Percentiles rank a stretch among this genome's conserved stretches.
Evolutionary conservation across 345 rosid genomes (phyloP).

Genomic region (Eucalyptus cladocalyx): DNA sequence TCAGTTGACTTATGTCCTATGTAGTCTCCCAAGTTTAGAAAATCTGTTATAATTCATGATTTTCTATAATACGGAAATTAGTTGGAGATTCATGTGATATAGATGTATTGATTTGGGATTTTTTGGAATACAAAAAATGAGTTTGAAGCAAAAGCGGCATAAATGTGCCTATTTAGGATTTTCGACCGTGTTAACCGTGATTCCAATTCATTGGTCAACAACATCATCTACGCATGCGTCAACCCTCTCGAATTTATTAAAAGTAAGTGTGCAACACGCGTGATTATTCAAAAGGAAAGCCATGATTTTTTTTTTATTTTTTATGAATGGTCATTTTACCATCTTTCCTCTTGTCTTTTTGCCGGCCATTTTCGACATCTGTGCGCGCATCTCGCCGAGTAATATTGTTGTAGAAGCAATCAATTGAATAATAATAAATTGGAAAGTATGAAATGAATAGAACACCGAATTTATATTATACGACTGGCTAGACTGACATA

Average conservation of each 20-base stretch:
- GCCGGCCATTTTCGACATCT: background rate
- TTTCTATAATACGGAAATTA: fast-evolving
- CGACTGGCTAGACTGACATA: background rate
- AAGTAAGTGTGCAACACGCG: background rate
- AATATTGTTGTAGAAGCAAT: background rate
- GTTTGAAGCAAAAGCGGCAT: fast-evolving
- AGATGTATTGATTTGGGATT: fast-evolving
- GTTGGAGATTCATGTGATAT: fast-evolving
- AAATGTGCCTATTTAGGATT: background rate
- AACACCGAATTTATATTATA: background rate
- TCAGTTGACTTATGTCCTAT: fast-evolving
- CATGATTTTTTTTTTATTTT: background rate
- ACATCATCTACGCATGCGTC: background rate
- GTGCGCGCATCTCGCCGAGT: background rate
- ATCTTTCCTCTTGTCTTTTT: background rate
- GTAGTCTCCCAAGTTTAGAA: background rate
- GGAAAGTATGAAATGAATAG: background rate
- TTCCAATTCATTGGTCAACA: background rate
- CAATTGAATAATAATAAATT: background rate
- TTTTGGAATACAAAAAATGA: background rate
- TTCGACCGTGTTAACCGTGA: background rate
- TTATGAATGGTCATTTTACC: background rate
- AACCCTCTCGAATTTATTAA: background rate
- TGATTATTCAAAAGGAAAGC: background rate
- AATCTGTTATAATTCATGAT: fast-evolving